Evolutionary conservation across 176 grass and related monocot species (phyloP).

Genomic region (Olyra latifolia): DNA sequence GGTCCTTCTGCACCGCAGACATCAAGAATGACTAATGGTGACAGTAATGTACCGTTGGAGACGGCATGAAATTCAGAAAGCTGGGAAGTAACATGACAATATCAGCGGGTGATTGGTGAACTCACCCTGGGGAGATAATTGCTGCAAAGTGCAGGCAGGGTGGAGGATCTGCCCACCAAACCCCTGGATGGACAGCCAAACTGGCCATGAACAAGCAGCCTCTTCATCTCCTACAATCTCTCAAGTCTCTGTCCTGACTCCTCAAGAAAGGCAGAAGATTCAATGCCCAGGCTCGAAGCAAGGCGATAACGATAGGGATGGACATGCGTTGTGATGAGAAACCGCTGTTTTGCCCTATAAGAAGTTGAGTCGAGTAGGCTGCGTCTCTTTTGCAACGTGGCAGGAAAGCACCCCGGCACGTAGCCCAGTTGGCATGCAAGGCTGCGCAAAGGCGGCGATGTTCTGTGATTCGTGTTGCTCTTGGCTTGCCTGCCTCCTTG

Average conservation of each 20-base stretch:
- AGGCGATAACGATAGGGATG: constrained; percentile 10
- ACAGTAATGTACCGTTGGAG: neutral
- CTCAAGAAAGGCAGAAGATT: neutral
- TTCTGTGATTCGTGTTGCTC: neutral
- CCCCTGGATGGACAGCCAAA: neutral
- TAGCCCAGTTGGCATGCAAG: constrained; percentile 13
- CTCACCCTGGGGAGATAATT: constrained; percentile 33
- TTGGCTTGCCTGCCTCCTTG: constrained; percentile 2
- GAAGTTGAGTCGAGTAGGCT: neutral
- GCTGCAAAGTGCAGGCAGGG: constrained; percentile 9
- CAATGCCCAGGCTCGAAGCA: neutral
- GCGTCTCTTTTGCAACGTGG: constrained; percentile 29
- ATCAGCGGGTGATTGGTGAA: neutral
- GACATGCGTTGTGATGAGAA: neutral
- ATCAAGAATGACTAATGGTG: neutral
- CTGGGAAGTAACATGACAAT: neutral
- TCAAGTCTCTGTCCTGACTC: neutral
- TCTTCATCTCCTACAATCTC: constrained; percentile 28
- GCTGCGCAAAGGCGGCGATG: neutral
- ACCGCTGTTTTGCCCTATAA: constrained; percentile 16
- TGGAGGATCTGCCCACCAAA: neutral
- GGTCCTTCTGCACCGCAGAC: neutral
- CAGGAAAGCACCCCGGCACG: constrained; percentile 5
- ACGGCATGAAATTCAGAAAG: neutral
- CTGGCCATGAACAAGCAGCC: constrained; percentile 36